These are phyloP conservation scores for Cyclospora cayetanensis DNA, from an alignment of 169 alveolate species.

Conservation along the genomic window DNA sequence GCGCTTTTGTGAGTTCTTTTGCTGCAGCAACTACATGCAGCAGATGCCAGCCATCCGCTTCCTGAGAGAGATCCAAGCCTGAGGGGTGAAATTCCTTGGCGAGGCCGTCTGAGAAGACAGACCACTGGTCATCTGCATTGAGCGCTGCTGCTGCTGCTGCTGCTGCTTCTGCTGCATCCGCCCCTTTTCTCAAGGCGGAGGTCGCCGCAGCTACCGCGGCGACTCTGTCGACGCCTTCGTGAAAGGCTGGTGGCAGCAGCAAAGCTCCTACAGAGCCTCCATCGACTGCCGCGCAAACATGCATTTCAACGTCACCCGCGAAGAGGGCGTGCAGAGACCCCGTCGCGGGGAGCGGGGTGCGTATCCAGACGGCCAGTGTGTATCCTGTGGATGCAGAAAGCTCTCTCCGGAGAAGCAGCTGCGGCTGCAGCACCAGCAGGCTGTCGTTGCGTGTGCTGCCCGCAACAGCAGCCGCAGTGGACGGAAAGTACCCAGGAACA, in stretches of 20 bases:
- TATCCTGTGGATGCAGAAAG: constrained; percentile 15
- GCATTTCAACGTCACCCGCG: not conserved
- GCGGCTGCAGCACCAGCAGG: constrained; percentile 36
- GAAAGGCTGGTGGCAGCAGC: constrained; percentile 35
- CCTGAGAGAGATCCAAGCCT: not conserved
- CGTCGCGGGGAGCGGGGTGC: constrained; percentile 16
- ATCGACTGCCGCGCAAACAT: not conserved
- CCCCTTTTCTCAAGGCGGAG: not conserved
- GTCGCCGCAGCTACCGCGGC: constrained; percentile 11
- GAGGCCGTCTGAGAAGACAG: constrained; percentile 16
- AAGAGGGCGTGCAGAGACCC: not conserved
- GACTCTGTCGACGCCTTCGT: not conserved
- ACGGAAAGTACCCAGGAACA: not conserved
- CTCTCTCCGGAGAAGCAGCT: constrained; percentile 30
- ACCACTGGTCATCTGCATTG: constrained; percentile 40
- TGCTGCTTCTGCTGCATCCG: constrained; percentile 34
- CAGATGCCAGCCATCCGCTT: constrained; percentile 46
- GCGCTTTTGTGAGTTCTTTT: too few species aligned
- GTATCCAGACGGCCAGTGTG: constrained; percentile 30
- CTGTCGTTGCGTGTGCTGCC: constrained; percentile 25
- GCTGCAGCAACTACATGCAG: constrained; percentile 30
- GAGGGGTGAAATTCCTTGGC: not conserved
- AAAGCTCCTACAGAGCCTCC: constrained; percentile 12
- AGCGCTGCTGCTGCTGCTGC: constrained; percentile 53
- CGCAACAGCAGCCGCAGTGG: constrained; percentile 49